Conservation (phyloP, 169 alveolate species). For the Eimeria tenella region DNA sequence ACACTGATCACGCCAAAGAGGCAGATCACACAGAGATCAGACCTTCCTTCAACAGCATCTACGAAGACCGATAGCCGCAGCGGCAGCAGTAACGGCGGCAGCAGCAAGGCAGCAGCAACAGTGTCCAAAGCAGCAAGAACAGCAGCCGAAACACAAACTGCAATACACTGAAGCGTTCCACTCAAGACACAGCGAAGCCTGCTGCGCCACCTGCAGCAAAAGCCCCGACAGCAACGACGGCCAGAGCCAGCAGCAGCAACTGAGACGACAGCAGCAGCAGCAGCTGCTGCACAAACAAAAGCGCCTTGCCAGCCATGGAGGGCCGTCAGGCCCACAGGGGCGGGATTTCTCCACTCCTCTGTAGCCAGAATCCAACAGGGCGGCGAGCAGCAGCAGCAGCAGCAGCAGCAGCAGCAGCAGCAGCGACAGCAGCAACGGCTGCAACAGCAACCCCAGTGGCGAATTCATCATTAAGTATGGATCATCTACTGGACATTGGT, state of each 20-base stretch:
- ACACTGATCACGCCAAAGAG: background rate
- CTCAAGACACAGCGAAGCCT: no score
- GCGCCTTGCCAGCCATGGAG: no score
- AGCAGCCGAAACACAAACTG: background rate
- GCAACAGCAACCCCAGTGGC: no score
- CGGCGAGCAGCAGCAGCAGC: no score
- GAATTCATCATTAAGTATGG: no score
- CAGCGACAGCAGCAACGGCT: no score
- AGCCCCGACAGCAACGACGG: background rate
- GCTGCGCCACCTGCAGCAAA: background rate
- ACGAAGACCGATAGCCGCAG: background rate
- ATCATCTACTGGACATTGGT: no score
- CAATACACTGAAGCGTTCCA: background rate
- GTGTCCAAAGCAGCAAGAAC: background rate
- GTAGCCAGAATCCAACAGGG: no score
- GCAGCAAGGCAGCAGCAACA: background rate
- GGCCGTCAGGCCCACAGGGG: no score
- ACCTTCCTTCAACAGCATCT: background rate
- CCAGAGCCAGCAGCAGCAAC: background rate
- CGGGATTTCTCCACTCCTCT: no score
- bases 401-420: no score
- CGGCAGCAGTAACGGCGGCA: background rate
- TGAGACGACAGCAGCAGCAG: background rate
- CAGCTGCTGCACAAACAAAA: no score
- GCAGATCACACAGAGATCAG: background rate